Base-by-base conservation (phyloP, 805 yeast species). In the Debaryomyces maramus region DNA sequence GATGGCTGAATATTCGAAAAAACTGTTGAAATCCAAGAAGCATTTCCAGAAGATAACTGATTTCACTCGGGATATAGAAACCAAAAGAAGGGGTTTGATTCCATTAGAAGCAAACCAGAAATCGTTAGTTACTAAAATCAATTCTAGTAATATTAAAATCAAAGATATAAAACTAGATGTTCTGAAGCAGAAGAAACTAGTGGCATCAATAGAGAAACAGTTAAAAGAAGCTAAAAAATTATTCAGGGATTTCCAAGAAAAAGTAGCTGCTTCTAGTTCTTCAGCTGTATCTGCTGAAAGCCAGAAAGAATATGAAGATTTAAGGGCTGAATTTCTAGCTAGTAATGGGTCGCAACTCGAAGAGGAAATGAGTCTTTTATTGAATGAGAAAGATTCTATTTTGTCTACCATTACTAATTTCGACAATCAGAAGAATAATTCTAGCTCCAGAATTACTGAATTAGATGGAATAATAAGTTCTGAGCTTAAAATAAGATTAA, bases 81-180 rank as follows among this genome's bases (percentile, higher is more conserved):
- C 61, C 5, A 61, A 67, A 19, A 72, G 72, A 37, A 58, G 77
- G 20, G 72, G 73, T 5, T 50, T 85, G 36, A 70, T 85, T 20
- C 95, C 95, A 1, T 55, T 83, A 4, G 73, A 72, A 22, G 77
- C 88, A 6, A 80, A 79, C 44, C 73, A 74, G 39, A 67, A 67
- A 8, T 68, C 83, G 7, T 50, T 77, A 0, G 48, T 55, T 8
- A 70, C 70, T 35, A 82, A 80, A 45, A 62, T 80, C 2, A 51
- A 53, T 5, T 72, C 72, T 26, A 66, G 72, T 33, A 71, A 70
- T 35, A 66, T 65, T 26, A 77, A 81, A 53, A 63, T 78, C 4
- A 65, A 60, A 19, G 78, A 79, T 32, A 57, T 87, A 15, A 44
- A 60, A 2, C 55, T 53, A 3, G 95, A 88, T 51, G 59, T 75